These are phyloP conservation scores for Salvia rosmarinus DNA, from an alignment of 257 asterid genomes.

Conservation along the genomic window DNA sequence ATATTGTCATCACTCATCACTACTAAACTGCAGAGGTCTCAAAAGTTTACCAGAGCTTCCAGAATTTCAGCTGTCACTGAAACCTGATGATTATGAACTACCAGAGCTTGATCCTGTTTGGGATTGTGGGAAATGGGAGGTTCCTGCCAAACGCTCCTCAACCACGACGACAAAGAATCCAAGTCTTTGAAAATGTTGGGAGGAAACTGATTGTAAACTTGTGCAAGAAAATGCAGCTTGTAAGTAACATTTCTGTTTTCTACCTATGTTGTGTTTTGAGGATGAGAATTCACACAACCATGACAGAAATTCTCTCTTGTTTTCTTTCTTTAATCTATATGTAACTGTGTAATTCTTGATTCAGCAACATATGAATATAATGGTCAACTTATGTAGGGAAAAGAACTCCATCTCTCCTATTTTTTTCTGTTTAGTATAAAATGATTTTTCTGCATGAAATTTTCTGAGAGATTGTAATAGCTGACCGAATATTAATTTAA, in stretches of 20 bases:
- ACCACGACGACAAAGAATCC: slow-evolving; percentile 38
- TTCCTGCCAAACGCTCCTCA: slow-evolving; percentile 52
- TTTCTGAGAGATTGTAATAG: not conserved
- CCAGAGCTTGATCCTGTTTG: slow-evolving; percentile 66
- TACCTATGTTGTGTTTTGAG: not conserved
- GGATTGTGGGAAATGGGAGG: slow-evolving; percentile 56
- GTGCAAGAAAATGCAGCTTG: too few species aligned
- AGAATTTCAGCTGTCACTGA: slow-evolving; percentile 74
- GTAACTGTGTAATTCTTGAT: slow-evolving; percentile 12
- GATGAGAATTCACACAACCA: not conserved
- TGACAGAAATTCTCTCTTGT: not conserved
- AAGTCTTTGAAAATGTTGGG: slow-evolving; percentile 16
- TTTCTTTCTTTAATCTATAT: slow-evolving; percentile 1
- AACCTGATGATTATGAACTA: slow-evolving; percentile 72
- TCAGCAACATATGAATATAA: slow-evolving; percentile 7
- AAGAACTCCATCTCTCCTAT: not conserved
- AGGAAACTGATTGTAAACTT: not conserved
- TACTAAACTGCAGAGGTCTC: slow-evolving; percentile 45
- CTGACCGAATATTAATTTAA: not conserved
- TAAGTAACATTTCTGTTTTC: not conserved
- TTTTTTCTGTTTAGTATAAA: not conserved
- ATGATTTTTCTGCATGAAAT: not conserved
- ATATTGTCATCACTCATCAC: not conserved
- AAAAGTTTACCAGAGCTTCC: slow-evolving; percentile 70
- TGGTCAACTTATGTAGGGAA: not conserved